Base-by-base conservation (phyloP, 2,329 filamentous ascomycete species). In the Cercospora sesami region DNA sequence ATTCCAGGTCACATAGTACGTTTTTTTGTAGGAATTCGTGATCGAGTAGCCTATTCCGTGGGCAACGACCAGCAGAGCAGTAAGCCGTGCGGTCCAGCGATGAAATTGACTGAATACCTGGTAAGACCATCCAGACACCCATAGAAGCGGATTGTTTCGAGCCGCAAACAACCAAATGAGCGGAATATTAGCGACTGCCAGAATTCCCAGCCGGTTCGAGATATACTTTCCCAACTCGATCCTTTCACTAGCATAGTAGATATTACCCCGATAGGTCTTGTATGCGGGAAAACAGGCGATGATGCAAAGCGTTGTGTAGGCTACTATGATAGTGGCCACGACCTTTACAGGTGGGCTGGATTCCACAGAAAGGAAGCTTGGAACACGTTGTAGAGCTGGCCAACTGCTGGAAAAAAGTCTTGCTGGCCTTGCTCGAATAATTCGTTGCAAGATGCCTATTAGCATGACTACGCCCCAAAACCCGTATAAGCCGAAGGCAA, bases 71-170 rank as follows among this genome's bases (percentile, higher is more conserved):
- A 90, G 83, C 0, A 88, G 66, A 0, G 88, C 89, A 4, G 87
- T 83, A 2, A 90, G 81, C n/a, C 89, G 82, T 0, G 89, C 89
- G 2, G 89, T 81, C 82, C 88, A 89, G 0, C 89, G 86, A 76
- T 91, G 89, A 61, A 91, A 90, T 48, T 87, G 83, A 70, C 87
- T 91, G 73, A 87, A 91, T 0, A 87, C 87, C 1, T 83, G 83
- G 75, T 89, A 91, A 10, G 86, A 86, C 89, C 89, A 91, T 0
- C 89, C 89, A 0, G 89, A 91, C 0, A 88, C 74, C 87, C 87
- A 90, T 60, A 90, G 80, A 14, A 91, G 82, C 0, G 88, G 73
- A 63, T 91, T 90, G 68, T 91, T 91, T 9, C 90, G 82, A 74
- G 86, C 86, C 0, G 85, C 86, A 70, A 91, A 91, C 0, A 91